Percentiles rank a stretch among this genome's conserved stretches.
Evolutionary conservation across 129 eudicot species (phyloP).

Genomic region (Centaurea solstitialis): DNA sequence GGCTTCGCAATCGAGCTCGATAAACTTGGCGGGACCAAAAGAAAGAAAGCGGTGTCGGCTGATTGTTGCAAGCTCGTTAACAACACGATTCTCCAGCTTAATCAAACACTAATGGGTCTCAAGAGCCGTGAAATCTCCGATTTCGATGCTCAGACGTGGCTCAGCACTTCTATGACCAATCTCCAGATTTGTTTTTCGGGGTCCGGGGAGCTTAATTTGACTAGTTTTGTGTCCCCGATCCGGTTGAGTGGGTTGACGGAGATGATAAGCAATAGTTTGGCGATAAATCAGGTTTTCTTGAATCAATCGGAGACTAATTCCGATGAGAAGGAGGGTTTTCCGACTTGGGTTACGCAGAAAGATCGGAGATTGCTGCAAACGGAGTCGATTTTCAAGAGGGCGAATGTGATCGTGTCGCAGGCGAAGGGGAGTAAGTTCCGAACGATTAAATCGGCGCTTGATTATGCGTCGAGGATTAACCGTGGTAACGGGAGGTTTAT

Average conservation of each 20-base stretch:
- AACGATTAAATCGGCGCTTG: slow-evolving; percentile 41
- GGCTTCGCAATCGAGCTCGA: slow-evolving; percentile 26
- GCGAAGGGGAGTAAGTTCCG: slow-evolving; percentile 33
- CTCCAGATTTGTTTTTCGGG: slow-evolving; percentile 66
- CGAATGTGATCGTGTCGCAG: slow-evolving; percentile 40
- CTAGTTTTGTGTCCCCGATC: slow-evolving; percentile 36
- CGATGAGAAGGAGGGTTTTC: slow-evolving; percentile 27
- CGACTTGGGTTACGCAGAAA: slow-evolving; percentile 29
- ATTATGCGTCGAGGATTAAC: slow-evolving; percentile 36
- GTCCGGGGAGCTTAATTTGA: slow-evolving; percentile 43
- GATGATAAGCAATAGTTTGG: slow-evolving; percentile 41
- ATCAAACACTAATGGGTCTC: slow-evolving; percentile 38
- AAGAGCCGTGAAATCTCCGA: slow-evolving; percentile 31
- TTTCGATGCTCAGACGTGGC: slow-evolving; percentile 65
- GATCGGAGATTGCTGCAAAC: slow-evolving; percentile 44
- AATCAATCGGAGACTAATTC: slow-evolving; percentile 17
- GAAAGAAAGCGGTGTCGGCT: slow-evolving; percentile 50
- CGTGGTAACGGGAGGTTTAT: slow-evolving; percentile 38
- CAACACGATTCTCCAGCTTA: slow-evolving; percentile 45
- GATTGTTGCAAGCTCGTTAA: slow-evolving; percentile 55
- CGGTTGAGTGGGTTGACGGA: slow-evolving; percentile 41
- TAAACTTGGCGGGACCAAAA: slow-evolving; percentile 32
- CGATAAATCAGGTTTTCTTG: slow-evolving; percentile 27
- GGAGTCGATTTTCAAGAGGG: slow-evolving; percentile 11
- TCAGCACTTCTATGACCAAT: slow-evolving; percentile 65